Evolutionary conservation across 495 filamentous ascomycete genomes (phyloP).

Genomic region (Evansstolkia leycettana): DNA sequence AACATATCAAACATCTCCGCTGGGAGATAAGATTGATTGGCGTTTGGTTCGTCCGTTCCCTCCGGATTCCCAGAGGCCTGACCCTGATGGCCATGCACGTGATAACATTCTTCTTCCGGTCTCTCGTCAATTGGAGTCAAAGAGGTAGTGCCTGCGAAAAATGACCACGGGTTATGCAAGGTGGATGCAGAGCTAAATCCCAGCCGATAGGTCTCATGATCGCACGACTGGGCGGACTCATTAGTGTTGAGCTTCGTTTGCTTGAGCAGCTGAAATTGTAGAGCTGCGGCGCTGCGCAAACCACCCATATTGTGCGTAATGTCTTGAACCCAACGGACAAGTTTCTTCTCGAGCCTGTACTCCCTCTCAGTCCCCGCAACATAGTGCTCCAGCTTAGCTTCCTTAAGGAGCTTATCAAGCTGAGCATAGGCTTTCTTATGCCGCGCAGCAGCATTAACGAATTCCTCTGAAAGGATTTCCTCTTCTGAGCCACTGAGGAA

Average conservation of each 20-base stretch:
- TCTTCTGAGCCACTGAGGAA: constrained; percentile 80
- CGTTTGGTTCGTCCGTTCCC: constrained; percentile 6
- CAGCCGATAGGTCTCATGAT: constrained; percentile 1
- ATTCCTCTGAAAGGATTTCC: constrained; percentile 52
- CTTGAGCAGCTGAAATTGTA: constrained; percentile 74
- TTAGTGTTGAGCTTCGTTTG: constrained; percentile 35
- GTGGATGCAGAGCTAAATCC: constrained; percentile 8
- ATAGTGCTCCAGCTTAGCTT: constrained; percentile 87
- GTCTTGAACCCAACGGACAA: constrained; percentile 76
- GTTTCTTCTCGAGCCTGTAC: constrained; percentile 64
- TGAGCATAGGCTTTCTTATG: constrained; percentile 59
- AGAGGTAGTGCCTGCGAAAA: constrained; percentile 24
- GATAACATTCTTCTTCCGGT: constrained; percentile 50
- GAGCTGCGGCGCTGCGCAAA: constrained; percentile 74
- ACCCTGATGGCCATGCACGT: constrained; percentile 26
- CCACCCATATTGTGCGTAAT: constrained; percentile 87
- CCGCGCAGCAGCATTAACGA: constrained; percentile 49
- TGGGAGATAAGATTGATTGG: constrained; percentile 31
- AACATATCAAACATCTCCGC: constrained; percentile 81
- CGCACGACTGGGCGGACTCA: constrained; percentile 7
- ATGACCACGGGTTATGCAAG: constrained; percentile 22
- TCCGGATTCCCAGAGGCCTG: constrained; percentile 6
- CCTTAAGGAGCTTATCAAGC: constrained; percentile 68
- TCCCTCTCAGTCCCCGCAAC: constrained; percentile 70
- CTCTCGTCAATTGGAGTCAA: constrained; percentile 56